These are phyloP conservation scores for Metarhizium sp. DNA, from an alignment of 2,329 filamentous ascomycete species.

Conservation along the genomic window DNA sequence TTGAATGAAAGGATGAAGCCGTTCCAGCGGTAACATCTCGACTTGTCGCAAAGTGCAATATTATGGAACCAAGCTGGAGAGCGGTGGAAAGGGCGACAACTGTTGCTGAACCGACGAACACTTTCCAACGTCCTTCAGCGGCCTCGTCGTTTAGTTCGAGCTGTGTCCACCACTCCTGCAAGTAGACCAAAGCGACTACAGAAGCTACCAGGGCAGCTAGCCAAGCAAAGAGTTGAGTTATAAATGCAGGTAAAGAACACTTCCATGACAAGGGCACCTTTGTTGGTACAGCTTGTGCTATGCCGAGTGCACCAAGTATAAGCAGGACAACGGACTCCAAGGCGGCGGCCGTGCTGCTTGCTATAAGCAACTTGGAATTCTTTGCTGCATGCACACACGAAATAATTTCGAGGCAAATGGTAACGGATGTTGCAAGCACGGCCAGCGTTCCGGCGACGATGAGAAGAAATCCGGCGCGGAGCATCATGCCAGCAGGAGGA, in stretches of 20 bases:
- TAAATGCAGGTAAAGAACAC: conserved; percentile 17
- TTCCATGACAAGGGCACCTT: conserved; percentile 15
- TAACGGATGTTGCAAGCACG: conserved; percentile 10
- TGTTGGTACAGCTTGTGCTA: conserved; percentile 15
- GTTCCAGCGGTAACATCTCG: conserved; percentile 17
- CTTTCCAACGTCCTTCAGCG: conserved; percentile 13
- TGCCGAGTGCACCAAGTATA: conserved; percentile 22
- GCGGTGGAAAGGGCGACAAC: conserved; percentile 35
- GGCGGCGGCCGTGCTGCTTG: conserved; percentile 17
- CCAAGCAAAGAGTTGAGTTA: conserved; percentile 27
- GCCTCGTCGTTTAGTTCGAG: background rate
- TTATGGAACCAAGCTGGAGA: conserved; percentile 39
- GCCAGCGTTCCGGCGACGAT: conserved; percentile 9
- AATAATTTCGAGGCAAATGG: conserved; percentile 12
- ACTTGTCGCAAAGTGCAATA: conserved; percentile 31
- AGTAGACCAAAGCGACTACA: conserved; percentile 32
- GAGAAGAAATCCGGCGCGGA: conserved; percentile 3
- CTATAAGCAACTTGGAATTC: conserved; percentile 2
- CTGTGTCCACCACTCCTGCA: conserved; percentile 13
- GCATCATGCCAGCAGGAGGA: conserved; percentile 7
- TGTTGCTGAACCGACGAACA: conserved; percentile 35
- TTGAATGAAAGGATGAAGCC: conserved; percentile 19
- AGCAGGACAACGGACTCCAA: conserved; percentile 19
- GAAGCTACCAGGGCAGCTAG: conserved; percentile 22
- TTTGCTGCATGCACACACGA: conserved; percentile 5